Evolutionary conservation across 768 basidiomycete genomes (phyloP).

Genomic region (Rhodocollybia butyracea): DNA sequence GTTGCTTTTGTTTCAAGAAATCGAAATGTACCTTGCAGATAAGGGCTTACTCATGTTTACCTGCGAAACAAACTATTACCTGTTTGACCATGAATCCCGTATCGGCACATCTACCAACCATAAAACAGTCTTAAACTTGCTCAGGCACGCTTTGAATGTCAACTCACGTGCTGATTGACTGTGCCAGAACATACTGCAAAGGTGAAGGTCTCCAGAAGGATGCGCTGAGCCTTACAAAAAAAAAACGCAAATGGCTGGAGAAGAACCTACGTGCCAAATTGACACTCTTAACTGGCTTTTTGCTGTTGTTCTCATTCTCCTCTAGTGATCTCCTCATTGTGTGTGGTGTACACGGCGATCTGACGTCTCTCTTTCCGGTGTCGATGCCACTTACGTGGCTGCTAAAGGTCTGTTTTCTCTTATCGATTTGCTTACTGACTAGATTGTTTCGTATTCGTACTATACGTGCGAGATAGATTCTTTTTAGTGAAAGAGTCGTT

Average conservation of each 20-base stretch:
- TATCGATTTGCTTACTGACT: too few relatives aligned
- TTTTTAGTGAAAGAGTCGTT: too few relatives aligned
- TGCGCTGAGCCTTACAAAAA: conserved; percentile 19
- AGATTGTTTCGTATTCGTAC: too few relatives aligned
- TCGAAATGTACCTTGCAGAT: background rate
- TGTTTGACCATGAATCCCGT: conserved; percentile 10
- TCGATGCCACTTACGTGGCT: too few relatives aligned
- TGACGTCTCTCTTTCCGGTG: too few relatives aligned
- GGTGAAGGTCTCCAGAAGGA: conserved; percentile 10
- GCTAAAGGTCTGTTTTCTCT: too few relatives aligned
- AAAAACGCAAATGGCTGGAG: conserved; percentile 5
- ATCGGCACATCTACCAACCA: conserved; percentile 15
- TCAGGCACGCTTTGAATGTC: conserved; percentile 16
- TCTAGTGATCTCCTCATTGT: too few relatives aligned
- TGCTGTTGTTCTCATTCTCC: too few relatives aligned
- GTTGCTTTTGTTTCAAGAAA: background rate
- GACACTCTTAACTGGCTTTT: too few relatives aligned
- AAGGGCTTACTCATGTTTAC: background rate
- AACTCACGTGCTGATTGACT: conserved; percentile 23
- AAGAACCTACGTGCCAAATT: conserved; percentile 14
- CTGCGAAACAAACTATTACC: background rate
- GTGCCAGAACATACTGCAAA: conserved; percentile 13
- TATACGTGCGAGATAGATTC: too few relatives aligned
- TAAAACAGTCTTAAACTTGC: conserved; percentile 12
- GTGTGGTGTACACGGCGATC: too few relatives aligned